Conservation (phyloP, 441 rosid species). For the Adansonia madagascariensis region DNA sequence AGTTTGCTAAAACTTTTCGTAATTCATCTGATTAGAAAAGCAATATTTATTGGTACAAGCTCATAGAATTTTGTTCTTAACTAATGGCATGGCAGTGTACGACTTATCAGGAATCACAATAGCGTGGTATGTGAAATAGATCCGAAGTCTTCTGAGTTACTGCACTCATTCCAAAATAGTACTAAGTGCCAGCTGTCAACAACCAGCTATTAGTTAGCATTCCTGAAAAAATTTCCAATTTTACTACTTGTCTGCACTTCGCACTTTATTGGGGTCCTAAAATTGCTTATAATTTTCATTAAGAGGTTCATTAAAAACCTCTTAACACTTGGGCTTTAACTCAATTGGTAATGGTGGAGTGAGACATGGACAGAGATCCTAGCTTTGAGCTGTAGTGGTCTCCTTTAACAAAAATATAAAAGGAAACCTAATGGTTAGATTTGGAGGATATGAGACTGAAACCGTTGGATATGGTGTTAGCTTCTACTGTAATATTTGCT, state of each 20-base stretch:
- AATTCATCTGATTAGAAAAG: neutral
- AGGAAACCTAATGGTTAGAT: neutral
- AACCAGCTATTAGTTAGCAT: neutral
- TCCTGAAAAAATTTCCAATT: neutral
- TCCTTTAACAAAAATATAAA: neutral
- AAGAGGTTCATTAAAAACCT: neutral
- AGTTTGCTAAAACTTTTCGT: neutral
- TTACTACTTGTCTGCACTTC: neutral
- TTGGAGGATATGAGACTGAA: neutral
- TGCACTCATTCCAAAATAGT: neutral
- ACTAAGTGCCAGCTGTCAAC: constrained; percentile 28
- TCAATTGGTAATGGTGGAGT: neutral
- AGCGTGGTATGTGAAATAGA: constrained; percentile 35
- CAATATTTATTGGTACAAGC: neutral
- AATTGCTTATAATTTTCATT: neutral
- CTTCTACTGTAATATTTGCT: neutral
- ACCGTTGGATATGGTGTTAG: neutral
- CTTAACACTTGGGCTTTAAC: neutral
- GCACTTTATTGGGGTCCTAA: neutral
- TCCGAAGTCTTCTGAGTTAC: neutral
- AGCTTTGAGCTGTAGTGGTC: constrained; percentile 4
- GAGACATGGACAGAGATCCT: neutral
- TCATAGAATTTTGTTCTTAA: constrained; percentile 2
- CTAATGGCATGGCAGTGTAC: neutral
- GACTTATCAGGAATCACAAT: neutral